A percentile compares a stretch with the other conserved stretches of the same genome.
Conservation (phyloP, 139 green algal genomes). For the Raphidocelis subcapitata region DNA sequence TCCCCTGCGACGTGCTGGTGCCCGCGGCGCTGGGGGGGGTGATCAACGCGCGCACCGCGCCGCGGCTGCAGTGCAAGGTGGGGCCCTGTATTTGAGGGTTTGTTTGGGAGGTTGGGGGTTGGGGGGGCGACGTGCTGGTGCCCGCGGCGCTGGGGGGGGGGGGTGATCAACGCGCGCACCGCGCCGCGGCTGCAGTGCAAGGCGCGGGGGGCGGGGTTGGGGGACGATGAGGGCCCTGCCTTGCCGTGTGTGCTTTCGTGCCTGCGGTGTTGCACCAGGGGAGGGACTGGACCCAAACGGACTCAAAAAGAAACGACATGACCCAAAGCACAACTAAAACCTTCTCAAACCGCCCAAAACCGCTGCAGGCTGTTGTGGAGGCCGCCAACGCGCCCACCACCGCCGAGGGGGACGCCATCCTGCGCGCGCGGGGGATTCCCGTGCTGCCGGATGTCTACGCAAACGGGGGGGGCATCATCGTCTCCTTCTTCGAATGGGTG, state of each 20-base stretch:
- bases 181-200: not conserved
- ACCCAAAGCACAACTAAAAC: too few species aligned
- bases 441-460: conserved; percentile 78
- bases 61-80: conserved; percentile 53
- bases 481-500: conserved; percentile 81
- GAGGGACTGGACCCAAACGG: too few species aligned
- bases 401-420: conserved; percentile 65
- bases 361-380: conserved; percentile 73
- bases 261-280: too few species aligned
- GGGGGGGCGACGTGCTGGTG: not conserved
- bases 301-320: too few species aligned
- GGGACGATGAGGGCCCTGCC: too few species aligned
- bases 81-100: not conserved
- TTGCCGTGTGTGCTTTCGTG: too few species aligned
- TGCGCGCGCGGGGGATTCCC: conserved; percentile 64
- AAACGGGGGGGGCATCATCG: conserved; percentile 49
- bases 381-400: conserved; percentile 88
- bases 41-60: conserved; percentile 12
- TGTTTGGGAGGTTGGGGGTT: not conserved
- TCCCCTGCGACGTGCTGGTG: conserved; percentile 89
- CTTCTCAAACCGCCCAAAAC: too few species aligned
- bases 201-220: not conserved
- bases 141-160: too few species aligned
- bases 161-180: not conserved
- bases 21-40: conserved; percentile 84